These are phyloP conservation scores for Whalleya microplaca DNA, from an alignment of 2,329 filamentous ascomycete species.

Conservation along the genomic window DNA sequence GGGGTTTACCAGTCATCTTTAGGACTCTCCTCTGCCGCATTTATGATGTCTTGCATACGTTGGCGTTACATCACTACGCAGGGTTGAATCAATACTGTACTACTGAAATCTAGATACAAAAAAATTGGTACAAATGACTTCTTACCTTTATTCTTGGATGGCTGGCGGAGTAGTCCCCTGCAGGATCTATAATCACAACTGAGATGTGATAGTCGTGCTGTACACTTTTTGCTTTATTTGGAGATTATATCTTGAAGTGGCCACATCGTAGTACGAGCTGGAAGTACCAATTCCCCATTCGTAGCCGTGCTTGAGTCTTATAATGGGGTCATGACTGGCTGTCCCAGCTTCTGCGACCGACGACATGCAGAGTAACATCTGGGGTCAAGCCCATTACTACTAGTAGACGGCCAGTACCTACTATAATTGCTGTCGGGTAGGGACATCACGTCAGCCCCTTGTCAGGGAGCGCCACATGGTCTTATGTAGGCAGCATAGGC, in stretches of 20 bases:
- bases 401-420: conserved; percentile 11
- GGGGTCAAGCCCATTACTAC: conserved; percentile 3
- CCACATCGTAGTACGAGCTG: conserved; percentile 7
- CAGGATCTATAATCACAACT: conserved; percentile 14
- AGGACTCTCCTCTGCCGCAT: neutral
- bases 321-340: conserved; percentile 18
- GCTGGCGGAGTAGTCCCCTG: conserved; percentile 12
- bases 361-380: conserved; percentile 15
- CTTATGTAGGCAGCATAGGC: conserved; percentile 18
- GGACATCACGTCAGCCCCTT: conserved; percentile 24
- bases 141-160: neutral
- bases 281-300: conserved; percentile 21
- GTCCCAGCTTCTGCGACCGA: conserved; percentile 11
- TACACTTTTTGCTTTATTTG: conserved; percentile 9
- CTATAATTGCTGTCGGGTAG: conserved; percentile 27
- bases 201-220: conserved; percentile 7
- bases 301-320: conserved; percentile 15
- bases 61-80: neutral
- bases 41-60: neutral
- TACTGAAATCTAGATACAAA: neutral
- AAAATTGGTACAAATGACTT: neutral
- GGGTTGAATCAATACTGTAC: neutral
- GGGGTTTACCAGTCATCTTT: conserved; percentile 8
- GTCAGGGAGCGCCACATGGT: conserved; percentile 18
- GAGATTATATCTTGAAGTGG: conserved; percentile 17